Evolutionary conservation across 2,329 filamentous ascomycete species (phyloP).

Genomic region (Catunica adiposa): DNA sequence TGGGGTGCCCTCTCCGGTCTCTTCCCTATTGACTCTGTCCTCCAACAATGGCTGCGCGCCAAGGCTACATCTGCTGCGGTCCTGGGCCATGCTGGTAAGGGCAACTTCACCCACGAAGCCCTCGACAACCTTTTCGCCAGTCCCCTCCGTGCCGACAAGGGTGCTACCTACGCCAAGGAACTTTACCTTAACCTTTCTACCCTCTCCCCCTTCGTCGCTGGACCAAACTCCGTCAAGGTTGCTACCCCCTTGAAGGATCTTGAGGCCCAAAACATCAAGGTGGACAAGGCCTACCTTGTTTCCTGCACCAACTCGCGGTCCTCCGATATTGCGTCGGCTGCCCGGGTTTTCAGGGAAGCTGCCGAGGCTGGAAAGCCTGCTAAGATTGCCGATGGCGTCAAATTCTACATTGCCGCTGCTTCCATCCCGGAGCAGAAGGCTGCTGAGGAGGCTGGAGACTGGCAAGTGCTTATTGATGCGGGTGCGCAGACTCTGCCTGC

Average conservation of each 20-base stretch:
- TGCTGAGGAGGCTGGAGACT: slow-evolving; percentile 69
- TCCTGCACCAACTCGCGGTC: slow-evolving; percentile 77
- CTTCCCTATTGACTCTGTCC: slow-evolving; percentile 63
- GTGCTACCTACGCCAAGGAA: slow-evolving; percentile 66
- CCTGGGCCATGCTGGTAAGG: slow-evolving; percentile 28
- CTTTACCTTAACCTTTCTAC: slow-evolving; percentile 71
- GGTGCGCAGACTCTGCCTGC: slow-evolving; percentile 57
- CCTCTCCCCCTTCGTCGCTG: slow-evolving; percentile 67
- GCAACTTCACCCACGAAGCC: slow-evolving; percentile 52
- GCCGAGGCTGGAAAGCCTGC: slow-evolving; percentile 46
- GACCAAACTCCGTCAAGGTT: slow-evolving; percentile 83
- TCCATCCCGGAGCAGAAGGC: slow-evolving; percentile 59
- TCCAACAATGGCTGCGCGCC: slow-evolving; percentile 56
- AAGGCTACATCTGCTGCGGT: slow-evolving; percentile 61
- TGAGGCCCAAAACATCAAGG: slow-evolving; percentile 52
- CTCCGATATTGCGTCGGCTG: slow-evolving; percentile 68
- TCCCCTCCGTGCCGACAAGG: slow-evolving; percentile 52
- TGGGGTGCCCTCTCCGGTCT: slow-evolving; percentile 48
- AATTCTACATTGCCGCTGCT: slow-evolving; percentile 81
- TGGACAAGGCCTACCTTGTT: slow-evolving; percentile 69
- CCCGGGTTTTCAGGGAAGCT: slow-evolving; percentile 69
- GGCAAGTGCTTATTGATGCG: slow-evolving; percentile 66
- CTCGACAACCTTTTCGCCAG: slow-evolving; percentile 58
- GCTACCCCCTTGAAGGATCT: slow-evolving; percentile 62
- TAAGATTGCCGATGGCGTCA: slow-evolving; percentile 58